Conservation (phyloP, 805 yeast species). For the Metschnikowia santaceciliae region DNA sequence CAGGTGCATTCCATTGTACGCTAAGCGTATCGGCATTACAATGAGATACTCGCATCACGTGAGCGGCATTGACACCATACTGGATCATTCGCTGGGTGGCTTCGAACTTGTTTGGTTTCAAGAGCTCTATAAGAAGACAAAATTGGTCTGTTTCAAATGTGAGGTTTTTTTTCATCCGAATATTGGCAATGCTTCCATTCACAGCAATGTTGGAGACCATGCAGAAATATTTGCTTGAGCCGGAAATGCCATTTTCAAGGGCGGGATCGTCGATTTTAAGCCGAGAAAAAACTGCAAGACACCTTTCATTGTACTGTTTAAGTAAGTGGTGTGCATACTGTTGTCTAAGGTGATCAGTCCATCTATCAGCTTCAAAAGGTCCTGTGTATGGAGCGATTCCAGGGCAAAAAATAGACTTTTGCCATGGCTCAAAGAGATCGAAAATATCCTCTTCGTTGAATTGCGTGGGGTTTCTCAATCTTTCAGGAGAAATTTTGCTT, state of each 20-base stretch:
- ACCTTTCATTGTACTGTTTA: not conserved
- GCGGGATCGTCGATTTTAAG: slow-evolving; percentile 13
- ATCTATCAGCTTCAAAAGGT: not conserved
- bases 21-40: not conserved
- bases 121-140: slow-evolving; percentile 22
- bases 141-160: slow-evolving; percentile 1
- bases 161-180: not conserved
- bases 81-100: slow-evolving; percentile 18
- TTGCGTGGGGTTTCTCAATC: not conserved
- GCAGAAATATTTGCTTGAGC: slow-evolving; percentile 29
- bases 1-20: slow-evolving; percentile 7
- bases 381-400: not conserved
- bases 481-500: not conserved
- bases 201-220: slow-evolving; percentile 12
- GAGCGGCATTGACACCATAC: slow-evolving; percentile 21
- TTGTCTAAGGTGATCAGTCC: not conserved
- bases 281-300: slow-evolving; percentile 6
- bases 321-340: not conserved
- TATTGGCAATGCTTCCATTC: slow-evolving; percentile 9
- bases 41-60: slow-evolving; percentile 10
- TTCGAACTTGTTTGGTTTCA: slow-evolving; percentile 25
- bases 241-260: slow-evolving; percentile 13
- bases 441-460: slow-evolving; percentile 14
- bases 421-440: slow-evolving; percentile 8
- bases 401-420: not conserved